Conservation (phyloP, 2,329 filamentous ascomycete species). For the Trichoderma polysporum region DNA sequence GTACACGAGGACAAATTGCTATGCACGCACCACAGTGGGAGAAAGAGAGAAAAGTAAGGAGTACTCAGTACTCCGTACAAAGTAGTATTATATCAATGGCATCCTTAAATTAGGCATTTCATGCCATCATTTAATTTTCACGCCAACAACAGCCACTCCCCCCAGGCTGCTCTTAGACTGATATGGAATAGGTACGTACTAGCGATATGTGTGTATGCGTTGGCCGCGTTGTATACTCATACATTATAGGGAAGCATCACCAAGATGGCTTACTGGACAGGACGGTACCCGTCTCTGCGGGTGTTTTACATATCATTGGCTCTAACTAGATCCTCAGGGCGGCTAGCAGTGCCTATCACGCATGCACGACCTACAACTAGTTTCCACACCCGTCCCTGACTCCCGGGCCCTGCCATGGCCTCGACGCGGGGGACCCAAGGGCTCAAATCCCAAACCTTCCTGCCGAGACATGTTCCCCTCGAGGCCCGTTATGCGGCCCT, state of each 20-base stretch:
- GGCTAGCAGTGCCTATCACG: conserved; percentile 17
- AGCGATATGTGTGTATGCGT: conserved; percentile 6
- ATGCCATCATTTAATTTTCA: neutral
- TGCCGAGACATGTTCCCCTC: conserved; percentile 15
- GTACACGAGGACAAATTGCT: neutral
- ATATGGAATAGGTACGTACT: neutral
- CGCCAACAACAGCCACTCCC: neutral
- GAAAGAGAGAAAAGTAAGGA: neutral
- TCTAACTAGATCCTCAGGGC: conserved; percentile 4
- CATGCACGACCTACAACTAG: conserved; percentile 20
- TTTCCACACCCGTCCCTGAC: conserved; percentile 22
- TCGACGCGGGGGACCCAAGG: conserved; percentile 16
- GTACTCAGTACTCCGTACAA: neutral
- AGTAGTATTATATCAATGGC: neutral
- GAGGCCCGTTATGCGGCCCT: conserved; percentile 22
- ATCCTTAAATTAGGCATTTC: neutral
- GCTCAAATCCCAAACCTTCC: conserved; percentile 15
- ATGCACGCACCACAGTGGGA: neutral
- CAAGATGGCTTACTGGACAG: neutral
- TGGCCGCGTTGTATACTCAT: neutral
- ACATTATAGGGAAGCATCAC: neutral
- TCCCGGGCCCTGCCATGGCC: conserved; percentile 14
- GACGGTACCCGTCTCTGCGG: neutral
- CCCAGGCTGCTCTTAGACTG: neutral
- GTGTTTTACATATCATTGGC: conserved; percentile 7